Conservation (phyloP, 257 asterid genomes). For the Eucommia ulmoides region DNA sequence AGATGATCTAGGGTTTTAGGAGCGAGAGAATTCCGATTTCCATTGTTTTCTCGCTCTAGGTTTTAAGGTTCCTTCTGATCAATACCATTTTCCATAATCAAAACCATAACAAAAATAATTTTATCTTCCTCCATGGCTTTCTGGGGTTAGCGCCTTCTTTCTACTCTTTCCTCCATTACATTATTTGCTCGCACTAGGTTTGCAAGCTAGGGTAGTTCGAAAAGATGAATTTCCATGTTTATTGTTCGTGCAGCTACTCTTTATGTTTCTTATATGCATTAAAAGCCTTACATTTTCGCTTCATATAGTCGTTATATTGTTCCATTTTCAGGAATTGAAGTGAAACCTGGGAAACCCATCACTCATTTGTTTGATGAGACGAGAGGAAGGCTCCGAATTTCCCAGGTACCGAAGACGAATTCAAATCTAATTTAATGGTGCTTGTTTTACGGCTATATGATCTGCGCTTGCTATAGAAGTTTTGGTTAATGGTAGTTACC, state of each 20-base stretch:
- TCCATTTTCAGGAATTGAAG: slow-evolving; percentile 46
- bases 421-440: background rate
- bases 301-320: background rate
- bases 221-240: background rate
- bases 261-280: background rate
- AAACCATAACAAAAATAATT: too few relatives aligned
- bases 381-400: slow-evolving; percentile 62
- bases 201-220: too few relatives aligned
- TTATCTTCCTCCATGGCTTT: too few relatives aligned
- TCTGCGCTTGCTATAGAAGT: background rate
- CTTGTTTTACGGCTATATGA: too few relatives aligned
- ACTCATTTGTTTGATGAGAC: slow-evolving; percentile 42
- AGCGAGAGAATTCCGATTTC: too few relatives aligned
- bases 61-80: too few relatives aligned
- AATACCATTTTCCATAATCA: too few relatives aligned
- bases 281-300: too few relatives aligned
- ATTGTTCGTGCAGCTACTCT: background rate
- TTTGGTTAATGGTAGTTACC: background rate
- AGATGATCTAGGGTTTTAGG: too few relatives aligned
- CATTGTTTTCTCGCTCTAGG: too few relatives aligned
- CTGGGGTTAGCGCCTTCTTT: background rate
- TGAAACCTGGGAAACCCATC: slow-evolving; percentile 56
- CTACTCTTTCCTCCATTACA: background rate
- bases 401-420: slow-evolving; percentile 39
- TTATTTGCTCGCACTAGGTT: background rate